Evolutionary conservation across 1,139 yeast genomes (phyloP), one percentile per base, ranked within the genome.

Genomic region (Kurtzmaniella natalensis): DNA sequence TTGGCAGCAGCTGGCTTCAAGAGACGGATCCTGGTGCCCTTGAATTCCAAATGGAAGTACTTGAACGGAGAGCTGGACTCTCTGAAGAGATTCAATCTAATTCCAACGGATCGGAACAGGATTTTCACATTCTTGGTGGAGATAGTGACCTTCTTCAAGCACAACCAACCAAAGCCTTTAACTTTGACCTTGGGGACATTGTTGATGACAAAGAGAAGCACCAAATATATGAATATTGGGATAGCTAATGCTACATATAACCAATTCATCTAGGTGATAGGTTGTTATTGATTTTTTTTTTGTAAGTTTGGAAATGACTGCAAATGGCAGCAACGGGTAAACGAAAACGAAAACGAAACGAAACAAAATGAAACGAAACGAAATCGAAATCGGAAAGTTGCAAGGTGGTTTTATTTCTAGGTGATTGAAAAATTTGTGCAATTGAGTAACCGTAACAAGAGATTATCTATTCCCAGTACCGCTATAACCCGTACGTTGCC

Each of bases 91-190:
- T 59, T 59, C 29, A 67, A 33, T 25, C 61, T 42, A 16, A 68
- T 38, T 11, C 48, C 42, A 3, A 65, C 31, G 22, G 42, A 49
- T 6, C 53, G 39, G 14, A 64, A 48, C 28, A 45, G 32, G 5
- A 64, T 40, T 2, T 39, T 33, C 3, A 43, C 43, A 8, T 35
- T 28, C 2, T 46, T 45, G 11, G 51, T 30, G 21, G 46, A 44
- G 23, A 66, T 46, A 2, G 55, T 48, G 20, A 67, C 48, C 17
- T 61, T 55, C 38, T 59, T 45, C 20, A 64, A 23, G 13, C 61
- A 47, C 37, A 66, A 45, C 58, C 71, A 64, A 14, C 74, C 72
- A 14, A 69, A 19, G 21, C 9, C 21, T 19, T 19, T 9, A 19
- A 7, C 21, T 9, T 9, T 19, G 21, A 19, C 21, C 21, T 19